phyloP scores from a whole-genome alignment of 2,329 filamentous ascomycete species.

The Aspergillus phoenicis region DNA sequence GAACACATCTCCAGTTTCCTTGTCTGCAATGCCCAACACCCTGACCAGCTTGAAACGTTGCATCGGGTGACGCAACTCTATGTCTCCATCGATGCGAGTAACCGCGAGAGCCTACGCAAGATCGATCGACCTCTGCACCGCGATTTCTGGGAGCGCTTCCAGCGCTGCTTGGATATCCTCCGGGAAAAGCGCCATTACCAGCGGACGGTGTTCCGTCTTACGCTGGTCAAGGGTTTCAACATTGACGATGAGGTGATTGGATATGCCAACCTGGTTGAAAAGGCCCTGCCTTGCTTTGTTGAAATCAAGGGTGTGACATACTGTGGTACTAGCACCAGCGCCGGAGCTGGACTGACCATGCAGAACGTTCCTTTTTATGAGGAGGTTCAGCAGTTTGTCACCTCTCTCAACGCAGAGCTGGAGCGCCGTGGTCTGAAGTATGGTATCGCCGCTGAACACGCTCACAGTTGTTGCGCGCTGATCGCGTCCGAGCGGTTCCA shows the following conservation, averaged over 20 bases:
- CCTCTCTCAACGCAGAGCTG: slow-evolving; percentile 71
- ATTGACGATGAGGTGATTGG: slow-evolving; percentile 89
- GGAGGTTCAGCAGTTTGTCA: slow-evolving; percentile 82
- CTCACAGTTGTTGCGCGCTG: slow-evolving; percentile 89
- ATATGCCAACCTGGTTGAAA: slow-evolving; percentile 85
- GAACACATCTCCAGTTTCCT: slow-evolving; percentile 92
- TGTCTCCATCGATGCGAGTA: slow-evolving; percentile 92
- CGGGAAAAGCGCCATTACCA: slow-evolving; percentile 80
- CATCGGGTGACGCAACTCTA: slow-evolving; percentile 92
- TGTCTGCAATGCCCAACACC: slow-evolving; percentile 96
- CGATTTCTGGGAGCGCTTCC: slow-evolving; percentile 97
- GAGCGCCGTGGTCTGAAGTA: slow-evolving; percentile 72
- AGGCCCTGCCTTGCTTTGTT: slow-evolving; percentile 85
- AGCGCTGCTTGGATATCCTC: slow-evolving; percentile 85
- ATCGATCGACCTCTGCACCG: slow-evolving; percentile 92
- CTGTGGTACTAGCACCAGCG: slow-evolving; percentile 85
- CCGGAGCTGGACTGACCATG: slow-evolving; percentile 89
- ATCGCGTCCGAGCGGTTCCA: slow-evolving; percentile 81
- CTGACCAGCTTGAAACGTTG: slow-evolving; percentile 80
- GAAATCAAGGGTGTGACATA: slow-evolving; percentile 97
- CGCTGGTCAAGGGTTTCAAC: slow-evolving; percentile 97
- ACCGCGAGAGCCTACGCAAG: slow-evolving; percentile 80
- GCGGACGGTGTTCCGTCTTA: slow-evolving; percentile 91
- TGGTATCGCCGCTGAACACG: slow-evolving; percentile 91
- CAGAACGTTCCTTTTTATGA: slow-evolving; percentile 95